Percentiles rank a stretch among this genome's conserved stretches.
Evolutionary conservation across 2,329 filamentous ascomycete genomes (phyloP).

Genomic region (Ceratocystis cubensis): DNA sequence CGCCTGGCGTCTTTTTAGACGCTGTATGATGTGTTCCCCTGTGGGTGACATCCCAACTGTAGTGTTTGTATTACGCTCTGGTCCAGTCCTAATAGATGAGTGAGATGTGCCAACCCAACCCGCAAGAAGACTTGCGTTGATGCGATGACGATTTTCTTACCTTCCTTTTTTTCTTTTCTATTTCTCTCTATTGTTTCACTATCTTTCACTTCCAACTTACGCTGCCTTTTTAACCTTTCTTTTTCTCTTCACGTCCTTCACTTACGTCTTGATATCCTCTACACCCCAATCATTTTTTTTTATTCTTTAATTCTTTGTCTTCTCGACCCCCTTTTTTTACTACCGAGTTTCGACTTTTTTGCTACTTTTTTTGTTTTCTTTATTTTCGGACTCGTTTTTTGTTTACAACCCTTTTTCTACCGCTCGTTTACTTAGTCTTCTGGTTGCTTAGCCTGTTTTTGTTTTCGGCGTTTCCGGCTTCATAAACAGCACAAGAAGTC

Average conservation of each 20-base stretch:
- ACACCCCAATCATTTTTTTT: slow-evolving; percentile 8
- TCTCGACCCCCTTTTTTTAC: slow-evolving; percentile 4
- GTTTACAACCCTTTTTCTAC: background rate
- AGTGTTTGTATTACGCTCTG: background rate
- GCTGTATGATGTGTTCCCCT: slow-evolving; percentile 11
- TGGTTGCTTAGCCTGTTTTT: background rate
- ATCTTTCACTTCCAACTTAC: slow-evolving; percentile 17
- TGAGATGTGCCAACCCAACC: slow-evolving; percentile 11
- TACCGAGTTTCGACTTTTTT: slow-evolving; percentile 1
- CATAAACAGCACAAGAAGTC: slow-evolving; percentile 9
- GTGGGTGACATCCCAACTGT: slow-evolving; percentile 12
- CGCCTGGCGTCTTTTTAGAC: slow-evolving; percentile 15
- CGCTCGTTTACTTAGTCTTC: background rate
- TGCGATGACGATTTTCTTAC: slow-evolving; percentile 12
- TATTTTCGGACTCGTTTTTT: background rate
- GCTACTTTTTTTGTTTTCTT: background rate
- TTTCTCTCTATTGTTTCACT: slow-evolving; percentile 6
- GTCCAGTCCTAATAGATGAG: background rate
- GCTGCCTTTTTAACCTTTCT: slow-evolving; percentile 13
- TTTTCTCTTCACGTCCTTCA: slow-evolving; percentile 13
- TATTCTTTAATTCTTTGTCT: slow-evolving; percentile 21
- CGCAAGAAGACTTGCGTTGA: slow-evolving; percentile 12
- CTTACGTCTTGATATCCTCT: slow-evolving; percentile 19
- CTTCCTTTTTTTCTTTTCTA: background rate
- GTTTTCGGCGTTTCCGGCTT: slow-evolving; percentile 5